A percentile compares a stretch with the other conserved stretches of the same genome.
Evolutionary conservation across 768 basidiomycete genomes (phyloP).

Genomic region (Leucogyrophana mollusca): DNA sequence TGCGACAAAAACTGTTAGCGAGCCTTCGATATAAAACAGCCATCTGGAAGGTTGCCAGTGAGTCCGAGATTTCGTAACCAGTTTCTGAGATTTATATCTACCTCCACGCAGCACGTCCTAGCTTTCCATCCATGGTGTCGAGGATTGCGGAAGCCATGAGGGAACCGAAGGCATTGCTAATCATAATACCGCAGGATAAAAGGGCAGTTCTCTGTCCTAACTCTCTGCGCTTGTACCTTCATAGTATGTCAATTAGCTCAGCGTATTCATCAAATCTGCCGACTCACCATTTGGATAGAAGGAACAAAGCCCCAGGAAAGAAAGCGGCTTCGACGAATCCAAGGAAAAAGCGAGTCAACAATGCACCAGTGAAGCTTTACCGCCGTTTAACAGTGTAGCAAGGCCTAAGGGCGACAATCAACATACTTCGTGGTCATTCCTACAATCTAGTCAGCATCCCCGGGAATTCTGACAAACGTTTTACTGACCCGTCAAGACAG

Average conservation of each 20-base stretch:
- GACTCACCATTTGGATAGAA: slow-evolving; percentile 33
- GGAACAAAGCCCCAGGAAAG: slow-evolving; percentile 60
- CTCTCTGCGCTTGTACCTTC: slow-evolving; percentile 69
- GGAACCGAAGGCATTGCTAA: slow-evolving; percentile 81
- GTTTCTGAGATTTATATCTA: slow-evolving; percentile 26
- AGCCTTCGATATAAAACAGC: slow-evolving; percentile 72
- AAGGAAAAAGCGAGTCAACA: slow-evolving; percentile 71
- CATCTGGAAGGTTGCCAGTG: slow-evolving; percentile 41
- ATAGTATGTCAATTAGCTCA: slow-evolving; percentile 5
- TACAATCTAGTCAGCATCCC: slow-evolving; percentile 11
- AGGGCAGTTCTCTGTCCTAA: slow-evolving; percentile 68
- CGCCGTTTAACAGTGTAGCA: slow-evolving; percentile 2
- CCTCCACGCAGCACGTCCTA: slow-evolving; percentile 75
- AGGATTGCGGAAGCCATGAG: slow-evolving; percentile 78
- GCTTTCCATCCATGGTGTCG: slow-evolving; percentile 63
- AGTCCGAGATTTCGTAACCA: neutral
- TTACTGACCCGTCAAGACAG: slow-evolving; percentile 47
- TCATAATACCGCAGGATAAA: slow-evolving; percentile 69
- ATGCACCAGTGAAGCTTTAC: slow-evolving; percentile 58
- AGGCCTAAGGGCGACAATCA: neutral
- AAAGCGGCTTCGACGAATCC: slow-evolving; percentile 76
- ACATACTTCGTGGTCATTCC: slow-evolving; percentile 41
- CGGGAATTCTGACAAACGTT: neutral
- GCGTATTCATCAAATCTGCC: slow-evolving; percentile 28
- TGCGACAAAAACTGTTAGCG: slow-evolving; percentile 50